phyloP scores from a whole-genome alignment of 1,284 basidiomycete genomes.

The Malassezia yamatoensis region DNA sequence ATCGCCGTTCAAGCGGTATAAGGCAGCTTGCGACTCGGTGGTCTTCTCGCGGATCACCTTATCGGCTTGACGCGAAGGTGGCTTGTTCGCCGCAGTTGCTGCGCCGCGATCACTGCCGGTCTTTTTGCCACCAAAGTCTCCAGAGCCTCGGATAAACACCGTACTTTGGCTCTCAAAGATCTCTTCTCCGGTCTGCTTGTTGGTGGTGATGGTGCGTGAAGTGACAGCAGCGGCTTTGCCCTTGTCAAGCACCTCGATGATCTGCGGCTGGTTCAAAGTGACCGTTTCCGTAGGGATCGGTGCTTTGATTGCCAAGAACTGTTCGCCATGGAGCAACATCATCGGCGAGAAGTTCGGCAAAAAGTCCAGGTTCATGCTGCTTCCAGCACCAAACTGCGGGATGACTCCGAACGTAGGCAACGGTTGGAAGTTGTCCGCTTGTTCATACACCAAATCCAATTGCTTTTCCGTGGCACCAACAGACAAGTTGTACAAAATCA shows the following conservation, averaged over 20 bases:
- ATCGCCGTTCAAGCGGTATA: conserved; percentile 53
- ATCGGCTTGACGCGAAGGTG: conserved; percentile 54
- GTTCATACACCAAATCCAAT: conserved; percentile 82
- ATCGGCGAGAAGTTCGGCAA: conserved; percentile 88
- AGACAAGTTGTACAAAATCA: conserved; percentile 91
- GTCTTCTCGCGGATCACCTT: conserved; percentile 42
- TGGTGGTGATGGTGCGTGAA: conserved; percentile 23
- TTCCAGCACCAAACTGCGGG: conserved; percentile 62
- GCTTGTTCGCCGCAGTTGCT: conserved; percentile 71
- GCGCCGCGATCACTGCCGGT: conserved; percentile 76
- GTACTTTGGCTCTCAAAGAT: conserved; percentile 90
- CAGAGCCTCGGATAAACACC: conserved; percentile 81
- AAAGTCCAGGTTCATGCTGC: conserved; percentile 59
- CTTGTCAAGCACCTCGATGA: conserved; percentile 53
- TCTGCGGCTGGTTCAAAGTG: conserved; percentile 63
- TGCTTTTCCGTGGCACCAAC: conserved; percentile 90
- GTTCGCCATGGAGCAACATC: conserved; percentile 95
- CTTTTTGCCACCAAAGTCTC: conserved; percentile 89
- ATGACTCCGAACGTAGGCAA: conserved; percentile 92
- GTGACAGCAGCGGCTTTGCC: conserved; percentile 40
- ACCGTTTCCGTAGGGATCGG: conserved; percentile 77
- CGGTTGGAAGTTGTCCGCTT: conserved; percentile 71
- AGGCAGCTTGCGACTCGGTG: conserved; percentile 57
- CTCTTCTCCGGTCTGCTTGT: conserved; percentile 58
- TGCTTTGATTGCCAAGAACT: conserved; percentile 78